Base-by-base conservation (phyloP, 1,284 basidiomycete species). In the Apiotrichum akiyoshidainum region DNA sequence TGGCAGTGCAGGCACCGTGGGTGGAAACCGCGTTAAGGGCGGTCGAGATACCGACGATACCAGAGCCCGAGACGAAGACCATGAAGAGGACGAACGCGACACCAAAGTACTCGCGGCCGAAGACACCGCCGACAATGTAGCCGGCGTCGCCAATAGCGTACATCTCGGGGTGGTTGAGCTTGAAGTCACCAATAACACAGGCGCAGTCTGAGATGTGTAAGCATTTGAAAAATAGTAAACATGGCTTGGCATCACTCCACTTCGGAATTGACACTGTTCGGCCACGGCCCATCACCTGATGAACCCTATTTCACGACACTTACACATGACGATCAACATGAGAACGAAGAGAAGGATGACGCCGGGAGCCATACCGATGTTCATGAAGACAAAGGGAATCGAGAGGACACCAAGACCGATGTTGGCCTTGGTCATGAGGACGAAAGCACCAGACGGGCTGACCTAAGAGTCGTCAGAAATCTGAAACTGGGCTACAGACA, bases 11-110 rank as follows among this genome's bases (percentile, higher is more conserved):
- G 0, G 70, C 65, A 7, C 64, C 74, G 64, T 78, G 73, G 17
- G 35, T 33, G 1, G 57, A 54, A 26, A 80, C 63, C 35, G 79
- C 73, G 69, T 80, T 79, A 49, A 80, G 65, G 0, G 78, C 74
- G 50, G 76, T 73, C 9, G 75, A 70, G 44, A 78, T 60, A n/a
- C 68, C 65, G 34, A 78, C 58, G 41, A 73, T 64, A 40, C 58
- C 65, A 0, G 64, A 59, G 11, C 61, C 70, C 6, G 65, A 55
- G 35, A 68, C 64, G 39, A 68, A 63, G 41, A 64, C 57, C 59
- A 61, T 64, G 72, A 73, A 63, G 19, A 63, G 55, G 17, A 54
- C 50, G 40, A 60, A 60, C 14, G 56, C 54, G 14, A 39, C n/a
- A 26, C 52, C 56, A 16, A 63, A 54, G 56, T 53, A 58, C 56